Evolutionary conservation across 2,329 filamentous ascomycete species (phyloP).

Genomic region (Pestalotiopsis sp.): DNA sequence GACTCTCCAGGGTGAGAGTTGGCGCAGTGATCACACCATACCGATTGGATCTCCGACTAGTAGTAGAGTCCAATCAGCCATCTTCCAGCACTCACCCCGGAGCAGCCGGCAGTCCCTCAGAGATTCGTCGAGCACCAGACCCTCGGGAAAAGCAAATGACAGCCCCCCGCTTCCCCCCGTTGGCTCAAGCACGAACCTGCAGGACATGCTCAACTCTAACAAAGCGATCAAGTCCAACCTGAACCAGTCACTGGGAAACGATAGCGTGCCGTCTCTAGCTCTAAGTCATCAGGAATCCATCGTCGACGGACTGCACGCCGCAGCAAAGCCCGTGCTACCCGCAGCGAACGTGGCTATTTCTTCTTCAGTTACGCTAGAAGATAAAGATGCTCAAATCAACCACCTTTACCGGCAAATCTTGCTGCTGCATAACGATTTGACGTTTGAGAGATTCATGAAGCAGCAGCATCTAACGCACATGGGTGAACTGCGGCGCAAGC

Average conservation of each 20-base stretch:
- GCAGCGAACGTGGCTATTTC: constrained; percentile 31
- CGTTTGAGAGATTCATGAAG: constrained; percentile 83
- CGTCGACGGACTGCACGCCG: constrained; percentile 39
- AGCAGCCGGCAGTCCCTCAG: constrained; percentile 54
- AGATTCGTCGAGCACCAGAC: constrained; percentile 46
- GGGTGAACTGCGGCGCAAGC: constrained; percentile 73
- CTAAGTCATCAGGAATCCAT: constrained; percentile 53
- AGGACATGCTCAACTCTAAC: constrained; percentile 64
- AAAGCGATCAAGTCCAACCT: constrained; percentile 60
- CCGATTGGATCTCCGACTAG: constrained; percentile 46
- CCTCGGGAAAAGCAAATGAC: constrained; percentile 48
- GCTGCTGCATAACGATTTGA: constrained; percentile 76
- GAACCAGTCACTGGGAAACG: constrained; percentile 58
- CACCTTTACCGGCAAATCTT: constrained; percentile 76
- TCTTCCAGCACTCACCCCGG: constrained; percentile 50
- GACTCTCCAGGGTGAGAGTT: constrained; percentile 43
- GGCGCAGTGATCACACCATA: constrained; percentile 58
- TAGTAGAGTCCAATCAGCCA: constrained; percentile 37
- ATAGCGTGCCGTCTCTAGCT: constrained; percentile 58
- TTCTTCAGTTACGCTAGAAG: constrained; percentile 13
- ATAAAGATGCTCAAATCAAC: constrained; percentile 34
- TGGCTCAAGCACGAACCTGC: constrained; percentile 57
- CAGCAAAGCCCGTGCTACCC: constrained; percentile 31
- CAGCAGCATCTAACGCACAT: constrained; percentile 83
- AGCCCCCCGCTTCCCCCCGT: constrained; percentile 67